phyloP scores from a whole-genome alignment of 202 grass and related monocot genomes.

The Bolboschoenoplectus hybrid region DNA sequence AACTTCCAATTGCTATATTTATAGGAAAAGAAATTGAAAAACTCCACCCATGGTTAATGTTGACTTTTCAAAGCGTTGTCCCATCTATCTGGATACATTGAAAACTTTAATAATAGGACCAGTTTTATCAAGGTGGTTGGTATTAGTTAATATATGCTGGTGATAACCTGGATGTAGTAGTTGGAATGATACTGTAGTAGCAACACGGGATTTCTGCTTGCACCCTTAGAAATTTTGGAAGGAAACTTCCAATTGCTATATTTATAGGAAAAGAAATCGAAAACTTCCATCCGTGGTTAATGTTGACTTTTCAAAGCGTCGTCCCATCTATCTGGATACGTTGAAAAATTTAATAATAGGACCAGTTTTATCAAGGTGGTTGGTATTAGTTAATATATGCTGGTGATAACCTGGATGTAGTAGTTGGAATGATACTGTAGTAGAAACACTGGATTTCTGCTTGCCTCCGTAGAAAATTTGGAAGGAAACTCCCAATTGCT shows the following conservation, averaged over 20 bases:
- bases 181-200: neutral
- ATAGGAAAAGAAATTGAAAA: neutral
- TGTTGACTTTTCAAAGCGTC: neutral
- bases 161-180: neutral
- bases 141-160: constrained; percentile 39
- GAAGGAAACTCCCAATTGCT: neutral
- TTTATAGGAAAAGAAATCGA: neutral
- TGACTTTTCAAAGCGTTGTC: neutral
- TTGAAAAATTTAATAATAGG: neutral
- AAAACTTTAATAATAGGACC: too few species aligned
- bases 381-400: constrained; percentile 55
- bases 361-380: constrained; percentile 56
- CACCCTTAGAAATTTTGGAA: neutral
- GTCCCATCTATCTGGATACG: neutral
- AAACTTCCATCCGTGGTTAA: neutral
- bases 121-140: constrained; percentile 72
- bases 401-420: neutral
- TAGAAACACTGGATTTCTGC: neutral
- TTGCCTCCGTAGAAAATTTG: neutral
- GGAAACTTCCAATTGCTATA: neutral
- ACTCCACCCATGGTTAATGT: neutral
- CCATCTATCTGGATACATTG: neutral
- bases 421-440: neutral
- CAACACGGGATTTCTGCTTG: neutral
- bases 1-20: neutral